Base-by-base conservation (phyloP, 2,329 filamentous ascomycete genomes). In the Meredithiella fracta region DNA sequence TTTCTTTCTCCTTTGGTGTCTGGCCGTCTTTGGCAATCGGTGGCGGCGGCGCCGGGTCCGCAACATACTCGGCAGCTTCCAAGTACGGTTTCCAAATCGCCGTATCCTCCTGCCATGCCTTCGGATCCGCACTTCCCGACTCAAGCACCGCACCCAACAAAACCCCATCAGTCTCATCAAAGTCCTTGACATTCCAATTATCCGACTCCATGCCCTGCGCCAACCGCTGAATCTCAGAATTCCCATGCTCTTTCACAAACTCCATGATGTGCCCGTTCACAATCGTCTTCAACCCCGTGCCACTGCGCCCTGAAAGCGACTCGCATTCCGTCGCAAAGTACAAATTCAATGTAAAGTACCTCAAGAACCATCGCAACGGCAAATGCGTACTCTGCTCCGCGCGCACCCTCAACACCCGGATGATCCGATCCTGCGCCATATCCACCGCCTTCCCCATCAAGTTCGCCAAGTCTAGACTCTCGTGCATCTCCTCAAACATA, bases 241-340 rank as follows among this genome's bases (percentile, higher is more conserved):
- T 84, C 20, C 83, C 82, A 62, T 87, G 79, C 34, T 74, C 74
- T 57, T 83, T 76, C 23, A 91, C 82, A 65, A 89, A 92, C 14
- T 87, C 84, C 62, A 80, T 84, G 66, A 94, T 91, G 61, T 94
- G 87, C 29, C 75, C 76, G 62, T 91, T 90, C 59, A 94, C 84
- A 31, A 89, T 78, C 17, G 78, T 86, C 68, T 91, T 91, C 4
- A 94, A 70, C 1, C 81, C 73, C 2, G 81, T 83, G 7, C 86
- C 85, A 58, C 85, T 85, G 57, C 85, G 78, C 0, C 87, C 86
- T 22, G 85, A 91, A 20, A 92, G 82, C 15, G 85, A 83, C 67
- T 94, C 87, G 64, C 87, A 92, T 65, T 94, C 87, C 59, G 89
- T 88, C 50, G 85, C 84, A 66, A 94, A 92, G 56, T 88, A 78